phyloP scores from a whole-genome alignment of 73 alveolate species.

The Tetrahymena elliotti region DNA sequence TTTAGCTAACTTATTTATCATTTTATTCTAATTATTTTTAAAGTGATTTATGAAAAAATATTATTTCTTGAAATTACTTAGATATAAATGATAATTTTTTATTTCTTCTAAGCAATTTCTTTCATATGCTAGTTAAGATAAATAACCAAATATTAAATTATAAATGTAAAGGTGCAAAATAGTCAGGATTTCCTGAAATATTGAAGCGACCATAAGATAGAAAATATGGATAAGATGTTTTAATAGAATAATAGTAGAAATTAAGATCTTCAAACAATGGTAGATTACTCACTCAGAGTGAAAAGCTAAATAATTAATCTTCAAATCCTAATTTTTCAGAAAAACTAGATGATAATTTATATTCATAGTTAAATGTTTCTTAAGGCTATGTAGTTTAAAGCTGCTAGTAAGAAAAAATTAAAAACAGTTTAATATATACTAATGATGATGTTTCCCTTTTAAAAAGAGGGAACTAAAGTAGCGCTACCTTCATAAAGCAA shows the following conservation, averaged over 20 bases:
- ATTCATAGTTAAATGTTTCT: background rate
- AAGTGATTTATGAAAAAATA: no score
- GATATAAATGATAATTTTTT: background rate
- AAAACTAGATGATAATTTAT: background rate
- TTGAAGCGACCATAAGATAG: background rate
- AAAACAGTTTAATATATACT: background rate
- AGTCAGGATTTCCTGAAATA: background rate
- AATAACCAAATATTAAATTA: background rate
- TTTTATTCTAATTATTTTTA: no score
- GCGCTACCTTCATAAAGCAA: background rate
- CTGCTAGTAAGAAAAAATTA: background rate
- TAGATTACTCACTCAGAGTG: background rate
- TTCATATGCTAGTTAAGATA: background rate
- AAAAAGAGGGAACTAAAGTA: background rate
- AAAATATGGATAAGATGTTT: background rate
- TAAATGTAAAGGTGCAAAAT: background rate
- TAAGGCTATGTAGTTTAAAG: background rate
- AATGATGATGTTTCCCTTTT: background rate
- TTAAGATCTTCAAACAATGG: background rate
- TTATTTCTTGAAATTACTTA: no score
- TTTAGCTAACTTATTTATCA: no score
- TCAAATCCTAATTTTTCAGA: background rate
- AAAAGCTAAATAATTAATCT: background rate
- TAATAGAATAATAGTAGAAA: background rate
- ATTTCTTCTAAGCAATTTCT: background rate